Conservation (phyloP, 2,329 filamentous ascomycete species). For the Fonsecaea multimorphosa region DNA sequence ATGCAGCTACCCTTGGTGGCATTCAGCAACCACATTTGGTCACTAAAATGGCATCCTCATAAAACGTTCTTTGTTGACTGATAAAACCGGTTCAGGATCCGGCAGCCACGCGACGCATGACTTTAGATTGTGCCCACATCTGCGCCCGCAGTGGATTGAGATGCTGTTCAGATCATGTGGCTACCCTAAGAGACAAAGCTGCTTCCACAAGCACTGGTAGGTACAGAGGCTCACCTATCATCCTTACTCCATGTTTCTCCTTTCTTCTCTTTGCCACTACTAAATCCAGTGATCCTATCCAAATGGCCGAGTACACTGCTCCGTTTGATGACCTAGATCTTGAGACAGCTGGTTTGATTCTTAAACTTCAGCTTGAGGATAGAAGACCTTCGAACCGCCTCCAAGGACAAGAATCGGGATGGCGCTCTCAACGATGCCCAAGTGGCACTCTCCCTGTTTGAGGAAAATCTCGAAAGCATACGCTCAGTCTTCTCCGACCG, state of each 20-base stretch:
- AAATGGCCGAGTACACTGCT: constrained; percentile 7
- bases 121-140: not conserved
- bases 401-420: constrained; percentile 32
- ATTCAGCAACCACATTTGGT: too few species aligned
- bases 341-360: constrained; percentile 34
- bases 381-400: constrained; percentile 29
- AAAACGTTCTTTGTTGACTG: not conserved
- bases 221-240: not conserved
- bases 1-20: not conserved
- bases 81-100: not conserved
- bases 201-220: not conserved
- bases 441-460: constrained; percentile 31
- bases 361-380: constrained; percentile 38
- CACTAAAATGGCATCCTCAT: too few species aligned
- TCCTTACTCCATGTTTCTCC: not conserved
- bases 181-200: not conserved
- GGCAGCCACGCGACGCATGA: not conserved
- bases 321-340: constrained; percentile 9
- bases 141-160: not conserved
- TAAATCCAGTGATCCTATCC: not conserved
- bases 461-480: constrained; percentile 30
- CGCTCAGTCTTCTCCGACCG: constrained; percentile 27
- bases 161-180: not conserved
- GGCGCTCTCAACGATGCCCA: constrained; percentile 22
- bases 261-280: not conserved